These are phyloP conservation scores for Salix purpurea DNA, from an alignment of 345 rosid genomes.

Conservation along the genomic window DNA sequence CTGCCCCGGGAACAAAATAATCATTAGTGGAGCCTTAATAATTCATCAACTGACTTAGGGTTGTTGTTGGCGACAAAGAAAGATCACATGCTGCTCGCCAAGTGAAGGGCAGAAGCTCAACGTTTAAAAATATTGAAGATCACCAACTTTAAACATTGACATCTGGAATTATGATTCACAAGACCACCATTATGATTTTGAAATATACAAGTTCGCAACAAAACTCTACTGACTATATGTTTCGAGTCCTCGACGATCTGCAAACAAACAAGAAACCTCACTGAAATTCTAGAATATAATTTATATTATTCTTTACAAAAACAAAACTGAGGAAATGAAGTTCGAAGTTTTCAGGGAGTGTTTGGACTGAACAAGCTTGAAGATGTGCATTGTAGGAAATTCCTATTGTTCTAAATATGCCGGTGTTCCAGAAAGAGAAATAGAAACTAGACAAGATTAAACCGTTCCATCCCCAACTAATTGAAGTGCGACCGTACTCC, in stretches of 20 bases:
- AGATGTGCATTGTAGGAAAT: neutral
- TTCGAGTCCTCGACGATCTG: no score
- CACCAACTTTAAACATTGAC: slow-evolving; percentile 32
- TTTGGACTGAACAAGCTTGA: neutral
- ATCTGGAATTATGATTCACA: slow-evolving; percentile 10
- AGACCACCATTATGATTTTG: neutral
- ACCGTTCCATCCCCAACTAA: neutral
- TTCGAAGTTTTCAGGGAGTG: no score
- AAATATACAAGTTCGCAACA: neutral
- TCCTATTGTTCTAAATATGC: neutral
- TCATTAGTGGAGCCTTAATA: slow-evolving; percentile 13
- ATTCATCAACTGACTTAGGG: slow-evolving; percentile 16
- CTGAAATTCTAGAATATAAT: rapidly evolving
- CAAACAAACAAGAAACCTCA: no score
- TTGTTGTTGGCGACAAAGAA: slow-evolving; percentile 27
- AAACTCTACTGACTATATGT: neutral
- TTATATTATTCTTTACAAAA: no score
- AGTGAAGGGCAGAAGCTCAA: neutral
- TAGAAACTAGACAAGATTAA: neutral
- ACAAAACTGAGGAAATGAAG: neutral
- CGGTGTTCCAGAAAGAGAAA: neutral
- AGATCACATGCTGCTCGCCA: slow-evolving; percentile 5
- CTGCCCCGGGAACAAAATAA: neutral
- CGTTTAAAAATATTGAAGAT: neutral
- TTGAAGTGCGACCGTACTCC: neutral